Conservation (phyloP, 176 grass and related monocot species). For the Ananas comosus region DNA sequence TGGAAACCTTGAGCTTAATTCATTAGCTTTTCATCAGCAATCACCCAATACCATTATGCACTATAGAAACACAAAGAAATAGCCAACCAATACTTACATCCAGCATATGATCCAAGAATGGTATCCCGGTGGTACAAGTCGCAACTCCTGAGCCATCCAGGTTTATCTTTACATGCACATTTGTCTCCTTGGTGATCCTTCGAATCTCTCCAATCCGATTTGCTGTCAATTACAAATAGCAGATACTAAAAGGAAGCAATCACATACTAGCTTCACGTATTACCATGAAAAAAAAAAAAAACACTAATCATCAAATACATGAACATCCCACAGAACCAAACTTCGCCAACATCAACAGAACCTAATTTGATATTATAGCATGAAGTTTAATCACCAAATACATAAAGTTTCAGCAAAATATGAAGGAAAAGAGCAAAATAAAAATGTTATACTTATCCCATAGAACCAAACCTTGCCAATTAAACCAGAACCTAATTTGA, state of each 20-base stretch:
- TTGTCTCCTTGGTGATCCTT: slow-evolving; percentile 78
- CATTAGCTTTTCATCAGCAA: neutral
- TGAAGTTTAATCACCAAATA: neutral
- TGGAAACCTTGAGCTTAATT: neutral
- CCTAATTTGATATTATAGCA: neutral
- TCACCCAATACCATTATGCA: neutral
- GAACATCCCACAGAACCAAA: neutral
- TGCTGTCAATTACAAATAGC: slow-evolving; percentile 3
- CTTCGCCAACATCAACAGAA: neutral
- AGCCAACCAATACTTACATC: slow-evolving; percentile 40
- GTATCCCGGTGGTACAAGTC: slow-evolving; percentile 63
- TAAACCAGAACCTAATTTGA: too few species aligned
- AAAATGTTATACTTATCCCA: neutral
- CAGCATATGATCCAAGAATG: slow-evolving; percentile 94
- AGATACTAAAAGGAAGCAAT: neutral
- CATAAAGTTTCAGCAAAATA: neutral
- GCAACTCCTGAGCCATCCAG: slow-evolving; percentile 78
- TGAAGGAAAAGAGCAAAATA: neutral
- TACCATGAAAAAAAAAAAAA: neutral
- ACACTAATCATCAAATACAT: neutral
- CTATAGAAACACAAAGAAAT: neutral
- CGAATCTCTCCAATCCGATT: slow-evolving; percentile 61
- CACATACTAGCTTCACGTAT: neutral
- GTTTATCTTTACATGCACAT: slow-evolving; percentile 82
- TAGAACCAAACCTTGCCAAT: too few species aligned